Conservation (phyloP, 1,284 basidiomycete species). For the Ceratobasidium theobromae region DNA sequence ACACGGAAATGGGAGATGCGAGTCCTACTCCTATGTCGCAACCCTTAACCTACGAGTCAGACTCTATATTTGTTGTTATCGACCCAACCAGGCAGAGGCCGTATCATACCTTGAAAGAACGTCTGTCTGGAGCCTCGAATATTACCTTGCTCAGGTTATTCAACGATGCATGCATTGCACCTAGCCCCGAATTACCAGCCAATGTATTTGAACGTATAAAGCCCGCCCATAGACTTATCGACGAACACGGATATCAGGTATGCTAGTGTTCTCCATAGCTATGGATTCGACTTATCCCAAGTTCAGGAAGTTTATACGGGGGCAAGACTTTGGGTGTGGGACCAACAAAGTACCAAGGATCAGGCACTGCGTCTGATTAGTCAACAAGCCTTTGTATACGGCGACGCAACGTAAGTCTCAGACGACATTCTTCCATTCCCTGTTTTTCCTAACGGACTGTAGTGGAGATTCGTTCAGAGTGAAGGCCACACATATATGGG, state of each 20-base stretch:
- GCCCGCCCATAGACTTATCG: slow-evolving; percentile 21
- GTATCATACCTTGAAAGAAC: not conserved
- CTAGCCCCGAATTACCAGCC: slow-evolving; percentile 50
- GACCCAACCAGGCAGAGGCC: slow-evolving; percentile 48
- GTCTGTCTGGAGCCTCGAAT: slow-evolving; percentile 54
- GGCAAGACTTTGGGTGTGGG: slow-evolving; percentile 72
- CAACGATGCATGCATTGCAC: slow-evolving; percentile 64
- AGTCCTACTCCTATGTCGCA: slow-evolving; percentile 34
- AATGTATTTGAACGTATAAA: slow-evolving; percentile 46
- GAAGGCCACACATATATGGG: slow-evolving; percentile 64
- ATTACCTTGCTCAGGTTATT: slow-evolving; percentile 64
- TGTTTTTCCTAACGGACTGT: slow-evolving; percentile 52
- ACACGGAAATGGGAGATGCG: slow-evolving; percentile 34
- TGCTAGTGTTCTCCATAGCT: not conserved
- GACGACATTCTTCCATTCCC: not conserved
- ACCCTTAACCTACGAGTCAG: slow-evolving; percentile 6
- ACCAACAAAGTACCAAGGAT: slow-evolving; percentile 62
- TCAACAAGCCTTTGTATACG: slow-evolving; percentile 29
- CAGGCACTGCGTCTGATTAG: slow-evolving; percentile 38
- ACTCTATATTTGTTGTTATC: slow-evolving; percentile 54
- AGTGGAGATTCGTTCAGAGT: slow-evolving; percentile 80
- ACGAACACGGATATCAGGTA: slow-evolving; percentile 16
- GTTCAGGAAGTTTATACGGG: slow-evolving; percentile 75
- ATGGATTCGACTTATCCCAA: slow-evolving; percentile 42
- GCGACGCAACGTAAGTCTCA: slow-evolving; percentile 36